These are phyloP conservation scores for Fusarium kyushuense DNA, from an alignment of 2,329 filamentous ascomycete genomes.

Conservation along the genomic window DNA sequence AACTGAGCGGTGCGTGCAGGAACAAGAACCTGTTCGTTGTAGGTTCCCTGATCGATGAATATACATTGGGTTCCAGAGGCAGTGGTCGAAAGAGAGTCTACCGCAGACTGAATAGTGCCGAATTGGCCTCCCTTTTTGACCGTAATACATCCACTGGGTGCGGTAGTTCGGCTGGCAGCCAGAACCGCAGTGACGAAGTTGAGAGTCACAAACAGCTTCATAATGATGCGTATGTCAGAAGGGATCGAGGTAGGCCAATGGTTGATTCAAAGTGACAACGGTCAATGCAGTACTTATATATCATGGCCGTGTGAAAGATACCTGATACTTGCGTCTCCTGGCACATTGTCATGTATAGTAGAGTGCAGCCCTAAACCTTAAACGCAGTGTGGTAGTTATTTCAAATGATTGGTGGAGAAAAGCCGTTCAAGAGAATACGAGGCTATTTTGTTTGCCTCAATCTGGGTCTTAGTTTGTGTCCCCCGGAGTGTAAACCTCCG, in stretches of 20 bases:
- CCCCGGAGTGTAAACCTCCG: constrained; percentile 28
- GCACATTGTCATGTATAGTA: background rate
- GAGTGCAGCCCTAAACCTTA: constrained; percentile 4
- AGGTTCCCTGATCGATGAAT: constrained; percentile 74
- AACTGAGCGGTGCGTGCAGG: constrained; percentile 62
- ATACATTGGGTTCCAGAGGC: constrained; percentile 66
- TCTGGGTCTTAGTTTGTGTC: background rate
- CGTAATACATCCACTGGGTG: constrained; percentile 63
- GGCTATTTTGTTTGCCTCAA: background rate
- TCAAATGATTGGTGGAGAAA: constrained; percentile 36
- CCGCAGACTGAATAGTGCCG: constrained; percentile 63
- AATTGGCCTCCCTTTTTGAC: constrained; percentile 58
- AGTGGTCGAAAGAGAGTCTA: constrained; percentile 67
- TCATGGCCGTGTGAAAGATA: background rate
- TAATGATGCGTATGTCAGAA: background rate
- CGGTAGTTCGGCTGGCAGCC: constrained; percentile 52
- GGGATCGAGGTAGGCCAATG: background rate
- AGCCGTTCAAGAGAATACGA: background rate
- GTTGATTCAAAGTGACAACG: background rate
- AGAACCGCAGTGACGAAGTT: constrained; percentile 38
- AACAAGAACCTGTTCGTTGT: constrained; percentile 63
- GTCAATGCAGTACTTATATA: constrained; percentile 2
- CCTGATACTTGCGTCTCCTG: background rate
- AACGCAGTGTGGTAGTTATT: background rate
- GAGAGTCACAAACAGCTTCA: constrained; percentile 38